Conservation (phyloP, 2,329 filamentous ascomycete species). For the Basipetospora sp. region DNA sequence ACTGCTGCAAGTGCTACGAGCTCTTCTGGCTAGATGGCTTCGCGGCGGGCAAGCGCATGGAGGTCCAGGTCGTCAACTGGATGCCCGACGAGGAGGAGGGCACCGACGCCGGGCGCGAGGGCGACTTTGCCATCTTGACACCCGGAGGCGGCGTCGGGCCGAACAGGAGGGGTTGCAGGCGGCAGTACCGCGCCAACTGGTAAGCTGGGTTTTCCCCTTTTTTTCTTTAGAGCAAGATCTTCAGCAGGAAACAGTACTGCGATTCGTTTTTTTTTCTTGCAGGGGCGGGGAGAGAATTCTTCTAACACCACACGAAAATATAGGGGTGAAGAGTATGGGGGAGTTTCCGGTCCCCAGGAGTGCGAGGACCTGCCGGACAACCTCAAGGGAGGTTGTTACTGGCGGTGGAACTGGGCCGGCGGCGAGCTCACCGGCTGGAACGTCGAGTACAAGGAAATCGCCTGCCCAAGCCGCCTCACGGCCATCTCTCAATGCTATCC, state of each 20-base stretch:
- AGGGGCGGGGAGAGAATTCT: too few species aligned
- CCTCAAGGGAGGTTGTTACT: slow-evolving; percentile 6
- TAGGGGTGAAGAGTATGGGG: slow-evolving; percentile 4
- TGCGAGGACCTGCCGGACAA: slow-evolving; percentile 4
- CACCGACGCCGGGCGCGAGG: slow-evolving; percentile 5
- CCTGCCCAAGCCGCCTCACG: slow-evolving; percentile 4
- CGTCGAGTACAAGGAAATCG: slow-evolving; percentile 2
- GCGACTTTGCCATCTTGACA: slow-evolving; percentile 11
- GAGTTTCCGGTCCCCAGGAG: neutral
- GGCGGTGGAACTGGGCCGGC: slow-evolving; percentile 5
- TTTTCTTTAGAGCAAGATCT: too few species aligned
- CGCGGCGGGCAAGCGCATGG: slow-evolving; percentile 12
- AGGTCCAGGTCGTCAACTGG: slow-evolving; percentile 9
- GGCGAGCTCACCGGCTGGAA: slow-evolving; percentile 6
- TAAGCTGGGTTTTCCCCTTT: slow-evolving; percentile 2
- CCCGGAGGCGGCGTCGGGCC: slow-evolving; percentile 11
- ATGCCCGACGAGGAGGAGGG: slow-evolving; percentile 10
- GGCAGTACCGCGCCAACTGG: slow-evolving; percentile 12
- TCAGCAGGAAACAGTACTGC: too few species aligned
- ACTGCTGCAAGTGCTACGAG: slow-evolving; percentile 14
- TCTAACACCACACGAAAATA: too few species aligned
- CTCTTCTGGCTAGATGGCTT: slow-evolving; percentile 9
- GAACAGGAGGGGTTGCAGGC: slow-evolving; percentile 8
- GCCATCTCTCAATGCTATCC: neutral
- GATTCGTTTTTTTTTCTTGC: neutral